phyloP scores from a whole-genome alignment of 2,329 filamentous ascomycete genomes.

The Pseudocercospora ulei region DNA sequence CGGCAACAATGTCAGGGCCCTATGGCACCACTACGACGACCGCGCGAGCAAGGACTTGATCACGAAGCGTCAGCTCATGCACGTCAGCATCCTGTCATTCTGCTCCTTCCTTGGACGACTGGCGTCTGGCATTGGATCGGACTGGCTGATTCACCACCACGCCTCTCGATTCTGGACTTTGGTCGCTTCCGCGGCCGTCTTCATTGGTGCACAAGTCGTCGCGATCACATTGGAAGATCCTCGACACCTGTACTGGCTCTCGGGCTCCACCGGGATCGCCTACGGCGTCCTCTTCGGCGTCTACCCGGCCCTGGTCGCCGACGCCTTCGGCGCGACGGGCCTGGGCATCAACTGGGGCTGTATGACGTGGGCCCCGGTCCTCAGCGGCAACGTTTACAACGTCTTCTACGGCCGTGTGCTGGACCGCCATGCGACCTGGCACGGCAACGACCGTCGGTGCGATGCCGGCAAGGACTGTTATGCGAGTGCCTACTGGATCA shows the following conservation, averaged over 20 bases:
- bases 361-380: slow-evolving; percentile 79
- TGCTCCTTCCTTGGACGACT: slow-evolving; percentile 78
- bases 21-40: slow-evolving; percentile 79
- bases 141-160: slow-evolving; percentile 71
- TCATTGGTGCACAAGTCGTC: slow-evolving; percentile 66
- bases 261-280: slow-evolving; percentile 70
- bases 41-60: slow-evolving; percentile 64
- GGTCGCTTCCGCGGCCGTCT: slow-evolving; percentile 64
- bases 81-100: slow-evolving; percentile 88
- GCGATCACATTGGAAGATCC: slow-evolving; percentile 70
- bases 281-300: slow-evolving; percentile 94
- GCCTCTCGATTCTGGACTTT: slow-evolving; percentile 88
- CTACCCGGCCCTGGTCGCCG: slow-evolving; percentile 74
- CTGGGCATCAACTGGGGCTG: slow-evolving; percentile 93
- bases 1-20: slow-evolving; percentile 71
- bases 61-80: slow-evolving; percentile 71
- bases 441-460: slow-evolving; percentile 58
- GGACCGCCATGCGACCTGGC: slow-evolving; percentile 64
- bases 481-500: slow-evolving; percentile 67
- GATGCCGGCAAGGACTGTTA: slow-evolving; percentile 73
- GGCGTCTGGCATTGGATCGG: slow-evolving; percentile 68
- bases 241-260: slow-evolving; percentile 65
- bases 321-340: slow-evolving; percentile 81
- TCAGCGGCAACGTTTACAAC: slow-evolving; percentile 88
- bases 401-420: slow-evolving; percentile 77